Conservation (phyloP, 1,284 basidiomycete species). For the Cutaneotrichosporon mucoides region DNA sequence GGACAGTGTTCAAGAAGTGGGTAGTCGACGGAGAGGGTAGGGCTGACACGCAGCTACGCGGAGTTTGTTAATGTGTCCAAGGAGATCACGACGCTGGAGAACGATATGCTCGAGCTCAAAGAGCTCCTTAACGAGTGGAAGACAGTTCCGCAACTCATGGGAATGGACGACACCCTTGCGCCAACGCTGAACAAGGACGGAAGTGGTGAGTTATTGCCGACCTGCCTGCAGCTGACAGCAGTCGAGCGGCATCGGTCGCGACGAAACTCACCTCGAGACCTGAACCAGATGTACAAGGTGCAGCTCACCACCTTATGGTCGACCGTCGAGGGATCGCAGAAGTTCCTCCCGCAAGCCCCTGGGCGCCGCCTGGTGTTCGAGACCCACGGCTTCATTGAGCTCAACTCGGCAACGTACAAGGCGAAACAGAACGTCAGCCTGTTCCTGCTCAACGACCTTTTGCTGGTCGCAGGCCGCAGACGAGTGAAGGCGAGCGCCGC, state of each 20-base stretch:
- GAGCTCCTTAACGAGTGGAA: slow-evolving; percentile 92
- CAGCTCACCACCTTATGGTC: slow-evolving; percentile 90
- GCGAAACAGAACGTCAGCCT: slow-evolving; percentile 80
- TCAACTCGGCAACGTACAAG: slow-evolving; percentile 95
- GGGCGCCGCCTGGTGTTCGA: slow-evolving; percentile 89
- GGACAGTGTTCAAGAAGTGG: slow-evolving; percentile 85
- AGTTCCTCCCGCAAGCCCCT: slow-evolving; percentile 83
- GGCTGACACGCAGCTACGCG: slow-evolving; percentile 63
- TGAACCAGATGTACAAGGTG: slow-evolving; percentile 86
- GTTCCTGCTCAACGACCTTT: slow-evolving; percentile 84
- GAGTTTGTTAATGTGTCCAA: slow-evolving; percentile 97
- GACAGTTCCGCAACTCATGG: slow-evolving; percentile 83
- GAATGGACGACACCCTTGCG: slow-evolving; percentile 66
- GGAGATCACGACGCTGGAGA: slow-evolving; percentile 93
- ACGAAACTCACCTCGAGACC: slow-evolving; percentile 85
- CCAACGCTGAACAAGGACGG: slow-evolving; percentile 44
- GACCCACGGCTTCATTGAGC: slow-evolving; percentile 73
- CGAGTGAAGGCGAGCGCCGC: slow-evolving; percentile 31
- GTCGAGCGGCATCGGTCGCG: slow-evolving; percentile 62
- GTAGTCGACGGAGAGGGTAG: slow-evolving; percentile 22
- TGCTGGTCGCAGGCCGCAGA: slow-evolving; percentile 71
- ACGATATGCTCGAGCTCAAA: slow-evolving; percentile 96
- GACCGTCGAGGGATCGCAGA: slow-evolving; percentile 92
- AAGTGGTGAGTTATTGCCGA: slow-evolving; percentile 26
- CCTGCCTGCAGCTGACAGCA: slow-evolving; percentile 12